These are phyloP conservation scores for Conoideocrella luteorostrata DNA, from an alignment of 2,329 filamentous ascomycete genomes.

Conservation along the genomic window DNA sequence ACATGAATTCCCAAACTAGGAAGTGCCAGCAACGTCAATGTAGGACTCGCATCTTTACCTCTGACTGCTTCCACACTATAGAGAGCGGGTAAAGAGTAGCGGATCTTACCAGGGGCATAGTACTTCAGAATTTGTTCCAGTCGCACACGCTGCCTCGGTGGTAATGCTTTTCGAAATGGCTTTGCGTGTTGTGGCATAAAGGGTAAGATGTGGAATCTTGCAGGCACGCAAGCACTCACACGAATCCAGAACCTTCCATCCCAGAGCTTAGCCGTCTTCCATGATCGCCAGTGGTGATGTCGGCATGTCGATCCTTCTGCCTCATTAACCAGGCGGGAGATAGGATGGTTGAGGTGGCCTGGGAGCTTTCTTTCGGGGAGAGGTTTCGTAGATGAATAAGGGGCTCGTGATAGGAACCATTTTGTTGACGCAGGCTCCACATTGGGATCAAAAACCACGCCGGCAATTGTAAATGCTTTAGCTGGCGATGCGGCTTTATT, in stretches of 20 bases:
- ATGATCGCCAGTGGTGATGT: slow-evolving; percentile 20
- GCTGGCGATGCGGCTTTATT: slow-evolving; percentile 13
- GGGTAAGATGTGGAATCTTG: slow-evolving; percentile 38
- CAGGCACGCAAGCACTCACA: slow-evolving; percentile 35
- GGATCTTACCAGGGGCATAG: slow-evolving; percentile 48
- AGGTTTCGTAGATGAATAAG: slow-evolving; percentile 35
- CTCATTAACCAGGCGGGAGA: neutral
- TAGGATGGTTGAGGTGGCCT: slow-evolving; percentile 14
- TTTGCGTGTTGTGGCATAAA: slow-evolving; percentile 38
- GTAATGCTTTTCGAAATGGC: slow-evolving; percentile 40
- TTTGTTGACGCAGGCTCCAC: slow-evolving; percentile 14
- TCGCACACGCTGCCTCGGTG: slow-evolving; percentile 19
- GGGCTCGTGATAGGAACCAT: slow-evolving; percentile 42
- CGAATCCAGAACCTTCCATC: slow-evolving; percentile 59
- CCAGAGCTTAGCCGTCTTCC: slow-evolving; percentile 36
- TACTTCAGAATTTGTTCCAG: slow-evolving; percentile 39
- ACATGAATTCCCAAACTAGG: slow-evolving; percentile 45
- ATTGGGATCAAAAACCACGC: slow-evolving; percentile 32
- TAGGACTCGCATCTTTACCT: slow-evolving; percentile 11
- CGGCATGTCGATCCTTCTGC: slow-evolving; percentile 8
- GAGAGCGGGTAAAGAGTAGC: slow-evolving; percentile 49
- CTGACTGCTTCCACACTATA: slow-evolving; percentile 35
- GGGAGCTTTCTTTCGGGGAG: slow-evolving; percentile 20
- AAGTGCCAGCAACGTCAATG: slow-evolving; percentile 42
- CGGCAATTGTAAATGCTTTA: slow-evolving; percentile 35